phyloP scores from a whole-genome alignment of 352 stramenopile species.

The Lagenidium giganteum region DNA sequence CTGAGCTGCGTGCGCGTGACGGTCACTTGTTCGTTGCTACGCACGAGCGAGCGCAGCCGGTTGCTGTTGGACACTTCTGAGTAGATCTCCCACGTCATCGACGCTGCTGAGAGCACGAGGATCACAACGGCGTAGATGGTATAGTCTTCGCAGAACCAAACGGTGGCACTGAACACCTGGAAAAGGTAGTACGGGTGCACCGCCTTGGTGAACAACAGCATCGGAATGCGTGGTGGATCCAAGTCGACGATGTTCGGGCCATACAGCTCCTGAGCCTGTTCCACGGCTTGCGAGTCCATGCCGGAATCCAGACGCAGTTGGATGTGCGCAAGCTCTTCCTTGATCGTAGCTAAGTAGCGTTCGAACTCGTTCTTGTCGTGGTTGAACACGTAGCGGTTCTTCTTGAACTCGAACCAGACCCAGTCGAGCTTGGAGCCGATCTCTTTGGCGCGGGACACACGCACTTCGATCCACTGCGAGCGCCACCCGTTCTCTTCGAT shows the following conservation, averaged over 20 bases:
- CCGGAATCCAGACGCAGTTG: conserved; percentile 13
- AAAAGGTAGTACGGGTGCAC: conserved; percentile 48
- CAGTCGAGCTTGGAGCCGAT: conserved; percentile 12
- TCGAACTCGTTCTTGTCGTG: conserved; percentile 28
- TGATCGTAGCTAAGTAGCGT: conserved; percentile 27
- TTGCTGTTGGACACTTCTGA: conserved; percentile 27
- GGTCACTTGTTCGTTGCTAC: conserved; percentile 17
- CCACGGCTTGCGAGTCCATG: conserved; percentile 9
- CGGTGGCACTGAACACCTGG: conserved; percentile 29
- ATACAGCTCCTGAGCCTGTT: conserved; percentile 14
- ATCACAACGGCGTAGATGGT: conserved; percentile 30
- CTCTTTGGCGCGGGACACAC: conserved; percentile 12
- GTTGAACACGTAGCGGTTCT: conserved; percentile 39
- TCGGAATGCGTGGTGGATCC: conserved; percentile 7
- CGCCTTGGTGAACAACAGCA: conserved; percentile 32
- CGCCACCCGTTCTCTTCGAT: conserved; percentile 15
- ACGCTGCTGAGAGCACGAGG: conserved; percentile 21
- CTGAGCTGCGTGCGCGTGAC: conserved; percentile 13
- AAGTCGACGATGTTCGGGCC: conserved; percentile 28
- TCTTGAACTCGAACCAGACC: conserved; percentile 55
- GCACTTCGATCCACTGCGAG: conserved; percentile 29
- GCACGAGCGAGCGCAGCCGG: conserved; percentile 23
- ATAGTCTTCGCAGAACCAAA: conserved; percentile 37
- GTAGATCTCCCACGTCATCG: conserved; percentile 34
- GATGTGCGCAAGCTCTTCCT: conserved; percentile 13